Base-by-base conservation (phyloP, 1,284 basidiomycete genomes). In the Cerioporus squamosus region DNA sequence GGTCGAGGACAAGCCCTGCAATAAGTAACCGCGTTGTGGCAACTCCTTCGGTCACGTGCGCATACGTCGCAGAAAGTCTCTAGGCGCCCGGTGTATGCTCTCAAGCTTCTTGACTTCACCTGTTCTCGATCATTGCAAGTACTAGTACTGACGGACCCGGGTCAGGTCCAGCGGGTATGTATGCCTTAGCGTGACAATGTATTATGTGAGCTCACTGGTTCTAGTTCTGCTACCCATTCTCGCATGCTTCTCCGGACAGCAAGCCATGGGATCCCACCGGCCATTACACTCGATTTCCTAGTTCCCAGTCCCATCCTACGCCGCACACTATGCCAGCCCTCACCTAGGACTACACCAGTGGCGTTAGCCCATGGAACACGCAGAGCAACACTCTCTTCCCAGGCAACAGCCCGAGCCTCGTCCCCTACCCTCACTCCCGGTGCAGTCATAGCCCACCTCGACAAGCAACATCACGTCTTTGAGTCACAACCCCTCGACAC, bases 281-380 rank as follows among this genome's bases (percentile, higher is more conserved):
- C 59, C 43, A 59, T 68, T 36, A 50, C 63, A 12, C 65, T 72
- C 55, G 67, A 72, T 59, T 70, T 70, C 59, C 66, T 72, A 24
- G 60, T 60, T 24, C 70, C 72, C 17, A 59, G 59, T 29, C 36
- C 62, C 4, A 20, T 65, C 10, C 38, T 51, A 4, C 44, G 46
- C 20, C 56, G 50, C 1, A 44, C 38, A 5, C 15, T 52, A 14
- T 63, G 43, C n/a, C 46, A 18, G 1, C 15, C 24, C 15, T 23
- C 40, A 0, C 2, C 52, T 36, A 24, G 40, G 15, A 9, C 18
- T 42, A 5, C 12, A 3, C 9, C 9, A 4, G n/a, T 18, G 15
- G 9, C n/a, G 8, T 22, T n/a, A 10, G 2, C 4, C 8, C 4
- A 15, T 22, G 14, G 5, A 6, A 4, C n/a, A 4, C 8, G 15